Evolutionary conservation across 2,329 filamentous ascomycete genomes (phyloP), one percentile per base, ranked within the genome.

Genomic region (Aspergillus ochraceus): DNA sequence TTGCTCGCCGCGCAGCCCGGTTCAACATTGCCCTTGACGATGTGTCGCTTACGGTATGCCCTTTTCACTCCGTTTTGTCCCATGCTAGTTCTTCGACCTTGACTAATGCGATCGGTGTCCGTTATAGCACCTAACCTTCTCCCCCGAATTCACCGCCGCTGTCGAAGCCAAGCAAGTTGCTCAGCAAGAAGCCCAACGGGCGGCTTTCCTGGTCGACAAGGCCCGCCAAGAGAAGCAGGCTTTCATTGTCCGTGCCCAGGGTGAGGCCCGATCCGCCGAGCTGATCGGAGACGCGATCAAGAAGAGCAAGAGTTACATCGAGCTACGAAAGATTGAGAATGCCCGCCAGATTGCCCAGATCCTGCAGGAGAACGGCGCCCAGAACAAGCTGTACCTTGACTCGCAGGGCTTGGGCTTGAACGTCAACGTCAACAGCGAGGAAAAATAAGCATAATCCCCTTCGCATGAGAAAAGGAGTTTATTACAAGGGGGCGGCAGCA

Each of bases 211-310:
- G 55, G 95, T 99, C 67, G 95, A 99, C 88, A 97, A 98, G 83
- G 95, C 95, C 56, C 89, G 95, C 68, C 95, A 99, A 81, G 95
- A 99, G 86, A 99, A 99, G 85, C 95, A 99, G 81, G 95, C 95
- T 70, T 97, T 93, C 83, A 92, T 99, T 58, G 95, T 99, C 74
- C 92, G 92, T 80, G 95, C 95, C 4, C 95, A 98, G 87, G 95
- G 95, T 92, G 95, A 99, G 82, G 95, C 95, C 53, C 91, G 95
- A 67, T 98, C 95, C 45, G 95, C 95, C 51, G 93, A 99, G 81
- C 88, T 99, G 65, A 97, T 99, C 72, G 95, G 95, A 79, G 95
- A 99, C 55, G 95, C 95, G 63, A 96, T 99, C 88, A 99, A 98
- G 91, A 99, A 98, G 90, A 96, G 86, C 83, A 90, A 93, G 81